Conservation (phyloP, 768 basidiomycete genomes). For the Pholiota conissans region DNA sequence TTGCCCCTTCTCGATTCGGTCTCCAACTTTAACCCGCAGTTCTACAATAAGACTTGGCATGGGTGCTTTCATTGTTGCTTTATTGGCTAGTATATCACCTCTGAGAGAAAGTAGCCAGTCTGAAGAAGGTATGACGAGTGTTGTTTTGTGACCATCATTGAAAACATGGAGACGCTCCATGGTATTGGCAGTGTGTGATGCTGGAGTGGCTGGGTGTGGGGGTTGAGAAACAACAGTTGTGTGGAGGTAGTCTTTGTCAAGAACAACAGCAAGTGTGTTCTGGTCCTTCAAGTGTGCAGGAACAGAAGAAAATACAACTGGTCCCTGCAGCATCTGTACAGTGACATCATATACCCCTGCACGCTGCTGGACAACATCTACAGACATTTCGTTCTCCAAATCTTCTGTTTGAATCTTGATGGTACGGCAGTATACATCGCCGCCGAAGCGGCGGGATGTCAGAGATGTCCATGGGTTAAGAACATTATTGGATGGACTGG, state of each 20-base stretch:
- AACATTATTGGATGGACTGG: constrained; percentile 17
- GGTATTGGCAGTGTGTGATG: constrained; percentile 52
- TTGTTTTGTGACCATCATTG: constrained; percentile 58
- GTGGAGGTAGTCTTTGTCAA: constrained; percentile 47
- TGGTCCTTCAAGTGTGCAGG: constrained; percentile 56
- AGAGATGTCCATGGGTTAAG: constrained; percentile 69
- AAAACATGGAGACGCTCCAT: constrained; percentile 82
- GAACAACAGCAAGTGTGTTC: constrained; percentile 52
- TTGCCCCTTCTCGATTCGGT: constrained; percentile 79
- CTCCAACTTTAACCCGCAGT: constrained; percentile 75
- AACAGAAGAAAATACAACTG: constrained; percentile 46
- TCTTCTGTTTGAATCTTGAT: constrained; percentile 65
- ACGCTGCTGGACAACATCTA: constrained; percentile 37
- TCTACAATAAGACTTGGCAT: constrained; percentile 96
- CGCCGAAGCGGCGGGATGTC: constrained; percentile 75
- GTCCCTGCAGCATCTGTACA: constrained; percentile 35
- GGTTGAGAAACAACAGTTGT: constrained; percentile 79
- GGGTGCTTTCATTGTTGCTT: constrained; percentile 74
- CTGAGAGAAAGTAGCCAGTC: constrained; percentile 69
- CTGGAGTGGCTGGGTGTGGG: constrained; percentile 52
- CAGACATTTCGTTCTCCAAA: constrained; percentile 37
- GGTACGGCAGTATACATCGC: constrained; percentile 62
- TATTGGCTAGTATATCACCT: constrained; percentile 56
- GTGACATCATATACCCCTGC: constrained; percentile 54
- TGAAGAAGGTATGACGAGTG: constrained; percentile 67